A percentile compares a stretch with the other conserved stretches of the same genome.
These are phyloP conservation scores for Parachaetomium inaequale DNA, from an alignment of 495 filamentous ascomycete genomes.

Conservation along the genomic window DNA sequence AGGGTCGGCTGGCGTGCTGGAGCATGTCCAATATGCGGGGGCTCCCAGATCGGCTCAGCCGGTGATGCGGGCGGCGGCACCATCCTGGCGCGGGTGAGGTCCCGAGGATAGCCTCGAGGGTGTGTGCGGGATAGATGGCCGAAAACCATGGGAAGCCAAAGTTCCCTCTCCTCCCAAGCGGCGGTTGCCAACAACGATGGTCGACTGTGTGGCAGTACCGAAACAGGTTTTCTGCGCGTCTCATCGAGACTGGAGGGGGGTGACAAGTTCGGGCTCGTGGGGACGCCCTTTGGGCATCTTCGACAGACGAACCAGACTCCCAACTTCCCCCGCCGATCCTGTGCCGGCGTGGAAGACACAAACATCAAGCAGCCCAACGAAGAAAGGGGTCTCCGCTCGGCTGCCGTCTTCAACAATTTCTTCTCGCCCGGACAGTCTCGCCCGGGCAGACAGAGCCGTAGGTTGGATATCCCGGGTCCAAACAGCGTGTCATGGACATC, in stretches of 20 bases:
- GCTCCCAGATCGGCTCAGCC: not conserved
- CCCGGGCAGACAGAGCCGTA: not conserved
- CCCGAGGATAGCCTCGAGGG: not conserved
- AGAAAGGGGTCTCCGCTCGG: not conserved
- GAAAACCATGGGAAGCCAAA: not conserved
- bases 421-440: not conserved
- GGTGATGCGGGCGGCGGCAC: not conserved
- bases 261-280: not conserved
- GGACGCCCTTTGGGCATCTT: not conserved
- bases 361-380: not conserved
- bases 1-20: not conserved
- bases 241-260: not conserved
- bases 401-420: not conserved
- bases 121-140: not conserved
- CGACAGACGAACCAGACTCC: not conserved
- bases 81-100: not conserved
- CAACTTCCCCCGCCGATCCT: not conserved
- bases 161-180: not conserved
- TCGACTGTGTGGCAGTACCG: not conserved
- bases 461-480: not conserved
- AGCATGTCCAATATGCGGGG: constrained; percentile 1
- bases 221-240: not conserved
- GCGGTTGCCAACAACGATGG: not conserved
- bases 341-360: not conserved
- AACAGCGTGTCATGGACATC: not conserved